Conservation (phyloP, 768 basidiomycete genomes). For the Ramaria rubella region DNA sequence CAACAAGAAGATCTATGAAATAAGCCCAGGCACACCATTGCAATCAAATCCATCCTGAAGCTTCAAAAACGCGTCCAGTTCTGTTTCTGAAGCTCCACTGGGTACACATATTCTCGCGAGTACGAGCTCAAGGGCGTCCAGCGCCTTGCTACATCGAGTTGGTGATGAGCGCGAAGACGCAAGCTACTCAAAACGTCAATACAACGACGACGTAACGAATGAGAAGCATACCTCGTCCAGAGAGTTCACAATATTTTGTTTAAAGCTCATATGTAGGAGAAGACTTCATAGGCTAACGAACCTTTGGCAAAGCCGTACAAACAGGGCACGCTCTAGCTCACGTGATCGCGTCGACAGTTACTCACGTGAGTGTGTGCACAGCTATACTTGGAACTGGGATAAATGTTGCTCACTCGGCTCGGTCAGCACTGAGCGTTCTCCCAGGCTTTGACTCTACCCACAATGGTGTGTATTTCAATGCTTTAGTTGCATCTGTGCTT, state of each 20-base stretch:
- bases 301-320: neutral
- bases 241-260: conserved; percentile 44
- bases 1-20: neutral
- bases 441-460: neutral
- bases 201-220: neutral
- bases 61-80: conserved; percentile 49
- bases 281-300: neutral
- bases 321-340: neutral
- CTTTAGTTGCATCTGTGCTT: neutral
- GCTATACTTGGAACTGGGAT: too few relatives aligned
- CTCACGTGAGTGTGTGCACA: too few relatives aligned
- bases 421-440: too few relatives aligned
- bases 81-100: conserved; percentile 31
- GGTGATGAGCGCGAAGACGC: conserved; percentile 52
- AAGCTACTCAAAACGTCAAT: conserved; percentile 40
- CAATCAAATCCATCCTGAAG: conserved; percentile 79
- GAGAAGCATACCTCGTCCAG: conserved; percentile 55
- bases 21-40: conserved; percentile 50
- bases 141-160: conserved; percentile 45
- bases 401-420: too few relatives aligned
- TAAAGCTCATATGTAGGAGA: neutral
- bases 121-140: conserved; percentile 39
- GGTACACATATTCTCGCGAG: conserved; percentile 45
- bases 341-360: neutral
- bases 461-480: neutral